Evolutionary conservation across 352 stramenopile genomes (phyloP).

Genomic region (Aphanomyces invadans): DNA sequence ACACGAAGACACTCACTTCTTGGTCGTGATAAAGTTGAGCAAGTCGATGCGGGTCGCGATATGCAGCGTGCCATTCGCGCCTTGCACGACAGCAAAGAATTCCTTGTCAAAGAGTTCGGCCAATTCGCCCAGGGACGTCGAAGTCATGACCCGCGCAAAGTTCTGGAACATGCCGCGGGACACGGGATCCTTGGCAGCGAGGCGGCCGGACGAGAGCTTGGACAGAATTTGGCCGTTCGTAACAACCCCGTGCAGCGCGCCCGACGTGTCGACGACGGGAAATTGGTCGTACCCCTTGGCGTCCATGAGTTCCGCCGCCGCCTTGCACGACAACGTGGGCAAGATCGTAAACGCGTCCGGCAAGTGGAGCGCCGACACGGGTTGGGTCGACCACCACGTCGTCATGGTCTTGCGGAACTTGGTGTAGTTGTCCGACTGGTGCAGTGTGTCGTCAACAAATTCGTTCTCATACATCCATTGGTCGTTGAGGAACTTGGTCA

Average conservation of each 20-base stretch:
- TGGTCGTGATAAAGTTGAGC: conserved; percentile 88
- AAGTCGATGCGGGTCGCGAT: conserved; percentile 95
- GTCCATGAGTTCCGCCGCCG: conserved; percentile 90
- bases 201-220: conserved; percentile 79
- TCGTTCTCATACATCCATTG: conserved; percentile 88
- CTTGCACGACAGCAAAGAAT: conserved; percentile 90
- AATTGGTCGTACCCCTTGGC: conserved; percentile 77
- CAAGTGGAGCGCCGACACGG: conserved; percentile 64
- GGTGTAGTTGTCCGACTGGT: conserved; percentile 64
- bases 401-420: conserved; percentile 55
- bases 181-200: conserved; percentile 75
- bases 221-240: conserved; percentile 93
- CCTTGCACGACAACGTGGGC: conserved; percentile 76
- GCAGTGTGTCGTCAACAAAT: conserved; percentile 55
- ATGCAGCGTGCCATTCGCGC: conserved; percentile 69
- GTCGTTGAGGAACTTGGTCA: conserved; percentile 95
- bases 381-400: conserved; percentile 90
- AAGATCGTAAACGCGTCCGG: conserved; percentile 82
- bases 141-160: conserved; percentile 87
- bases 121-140: conserved; percentile 82
- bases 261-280: conserved; percentile 60
- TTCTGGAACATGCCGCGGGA: conserved; percentile 89
- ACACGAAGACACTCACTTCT: background rate
- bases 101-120: conserved; percentile 94
- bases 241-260: conserved; percentile 86